phyloP scores from a whole-genome alignment of 2,329 filamentous ascomycete species.

The Trichophyton benhamiae region DNA sequence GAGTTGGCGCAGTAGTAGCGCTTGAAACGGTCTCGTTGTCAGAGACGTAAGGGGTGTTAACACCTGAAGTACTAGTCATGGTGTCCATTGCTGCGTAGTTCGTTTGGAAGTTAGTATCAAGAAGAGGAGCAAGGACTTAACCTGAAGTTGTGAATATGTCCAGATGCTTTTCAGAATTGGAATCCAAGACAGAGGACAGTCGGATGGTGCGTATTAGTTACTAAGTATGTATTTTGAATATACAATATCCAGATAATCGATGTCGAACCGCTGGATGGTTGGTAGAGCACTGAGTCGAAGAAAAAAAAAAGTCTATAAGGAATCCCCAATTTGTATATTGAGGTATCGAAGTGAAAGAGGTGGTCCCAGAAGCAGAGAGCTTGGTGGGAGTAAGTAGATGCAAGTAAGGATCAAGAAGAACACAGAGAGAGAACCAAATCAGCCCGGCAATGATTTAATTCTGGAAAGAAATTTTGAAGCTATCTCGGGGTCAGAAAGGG shows the following conservation, averaged over 20 bases:
- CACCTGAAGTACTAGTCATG: slow-evolving; percentile 3
- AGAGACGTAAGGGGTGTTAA: background rate
- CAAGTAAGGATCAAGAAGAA: slow-evolving; percentile 2
- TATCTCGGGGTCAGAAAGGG: background rate
- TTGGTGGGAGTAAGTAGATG: background rate
- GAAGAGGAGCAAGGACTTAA: background rate
- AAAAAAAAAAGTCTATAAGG: background rate
- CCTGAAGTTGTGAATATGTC: background rate
- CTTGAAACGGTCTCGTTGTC: slow-evolving; percentile 3
- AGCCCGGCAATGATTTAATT: slow-evolving; percentile 7
- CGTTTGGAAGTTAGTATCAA: background rate
- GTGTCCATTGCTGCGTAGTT: slow-evolving; percentile 2
- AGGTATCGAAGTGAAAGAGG: background rate
- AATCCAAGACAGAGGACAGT: background rate
- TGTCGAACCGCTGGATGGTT: slow-evolving; percentile 3
- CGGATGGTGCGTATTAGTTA: background rate
- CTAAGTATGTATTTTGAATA: slow-evolving; percentile 2
- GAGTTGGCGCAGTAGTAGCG: slow-evolving; percentile 3
- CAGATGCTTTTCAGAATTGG: background rate
- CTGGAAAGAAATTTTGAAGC: background rate
- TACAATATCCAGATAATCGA: slow-evolving; percentile 3
- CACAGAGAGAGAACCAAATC: slow-evolving; percentile 7
- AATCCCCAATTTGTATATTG: background rate
- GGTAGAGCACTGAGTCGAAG: background rate
- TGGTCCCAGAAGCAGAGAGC: background rate